These are phyloP conservation scores for Wickerhamomyces bovis DNA, from an alignment of 805 yeast genomes.

Conservation along the genomic window DNA sequence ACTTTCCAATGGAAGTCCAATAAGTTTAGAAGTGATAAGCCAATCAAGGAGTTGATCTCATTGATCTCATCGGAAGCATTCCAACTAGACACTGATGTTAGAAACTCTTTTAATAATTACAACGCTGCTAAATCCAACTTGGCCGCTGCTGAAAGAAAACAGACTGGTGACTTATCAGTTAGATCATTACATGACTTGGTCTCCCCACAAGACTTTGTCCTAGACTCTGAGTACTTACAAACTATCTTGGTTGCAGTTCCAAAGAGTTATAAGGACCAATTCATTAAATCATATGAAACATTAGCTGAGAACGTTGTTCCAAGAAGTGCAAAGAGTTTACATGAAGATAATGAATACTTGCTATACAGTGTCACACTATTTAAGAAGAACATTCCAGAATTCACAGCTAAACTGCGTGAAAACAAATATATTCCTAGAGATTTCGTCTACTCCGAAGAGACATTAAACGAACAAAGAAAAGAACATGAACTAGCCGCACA, in stretches of 20 bases:
- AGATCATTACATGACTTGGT: slow-evolving; percentile 88
- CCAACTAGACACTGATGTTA: slow-evolving; percentile 80
- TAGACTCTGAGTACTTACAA: slow-evolving; percentile 78
- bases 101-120: slow-evolving; percentile 67
- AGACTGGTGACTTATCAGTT: slow-evolving; percentile 88
- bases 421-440: slow-evolving; percentile 90
- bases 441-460: slow-evolving; percentile 76
- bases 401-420: slow-evolving; percentile 69
- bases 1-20: slow-evolving; percentile 83
- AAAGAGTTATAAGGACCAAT: slow-evolving; percentile 50
- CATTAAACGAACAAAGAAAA: slow-evolving; percentile 62
- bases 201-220: slow-evolving; percentile 73
- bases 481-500: slow-evolving; percentile 75
- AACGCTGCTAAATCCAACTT: slow-evolving; percentile 78
- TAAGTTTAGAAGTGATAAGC: slow-evolving; percentile 78
- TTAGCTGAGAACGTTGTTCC: slow-evolving; percentile 83
- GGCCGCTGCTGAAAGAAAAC: slow-evolving; percentile 85
- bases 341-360: slow-evolving; percentile 66
- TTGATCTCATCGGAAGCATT: slow-evolving; percentile 70
- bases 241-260: slow-evolving; percentile 91
- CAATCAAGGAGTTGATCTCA: slow-evolving; percentile 70
- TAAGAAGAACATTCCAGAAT: slow-evolving; percentile 71
- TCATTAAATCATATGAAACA: slow-evolving; percentile 68
- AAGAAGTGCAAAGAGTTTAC: slow-evolving; percentile 67
- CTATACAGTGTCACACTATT: slow-evolving; percentile 79